A percentile compares a stretch with the other conserved stretches of the same genome.
Conservation (phyloP, 768 basidiomycete species). For the Mycena capillaripes region DNA sequence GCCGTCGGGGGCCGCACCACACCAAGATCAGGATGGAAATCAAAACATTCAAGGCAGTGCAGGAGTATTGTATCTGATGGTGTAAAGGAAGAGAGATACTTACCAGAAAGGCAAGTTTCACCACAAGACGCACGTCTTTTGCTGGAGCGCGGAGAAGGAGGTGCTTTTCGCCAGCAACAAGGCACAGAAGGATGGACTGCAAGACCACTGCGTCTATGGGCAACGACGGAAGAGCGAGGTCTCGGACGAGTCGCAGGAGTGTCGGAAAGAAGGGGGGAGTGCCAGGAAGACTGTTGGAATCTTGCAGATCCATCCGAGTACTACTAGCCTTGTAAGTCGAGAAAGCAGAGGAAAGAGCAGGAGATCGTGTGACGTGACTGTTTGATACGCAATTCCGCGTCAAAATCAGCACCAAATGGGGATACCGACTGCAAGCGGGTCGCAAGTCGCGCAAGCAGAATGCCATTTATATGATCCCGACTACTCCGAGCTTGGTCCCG, state of each 20-base stretch:
- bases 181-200: conserved; percentile 75
- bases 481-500: background rate
- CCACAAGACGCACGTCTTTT: conserved; percentile 73
- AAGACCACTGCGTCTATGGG: conserved; percentile 75
- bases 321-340: no score
- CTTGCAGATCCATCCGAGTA: conserved; percentile 3
- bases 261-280: conserved; percentile 64
- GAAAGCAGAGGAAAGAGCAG: no score
- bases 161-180: conserved; percentile 73
- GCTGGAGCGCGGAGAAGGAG: conserved; percentile 75
- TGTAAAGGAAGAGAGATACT: conserved; percentile 41
- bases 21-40: background rate
- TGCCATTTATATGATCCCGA: background rate
- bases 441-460: background rate
- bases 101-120: conserved; percentile 72
- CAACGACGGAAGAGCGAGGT: conserved; percentile 53
- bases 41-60: background rate
- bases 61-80: conserved; percentile 4
- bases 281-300: conserved; percentile 53
- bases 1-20: background rate
- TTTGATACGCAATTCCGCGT: background rate
- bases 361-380: no score
- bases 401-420: background rate
- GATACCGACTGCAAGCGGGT: background rate
- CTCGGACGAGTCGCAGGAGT: conserved; percentile 61